phyloP scores from a whole-genome alignment of 2,329 filamentous ascomycete species.

The Chrysoporthe austroafricana region DNA sequence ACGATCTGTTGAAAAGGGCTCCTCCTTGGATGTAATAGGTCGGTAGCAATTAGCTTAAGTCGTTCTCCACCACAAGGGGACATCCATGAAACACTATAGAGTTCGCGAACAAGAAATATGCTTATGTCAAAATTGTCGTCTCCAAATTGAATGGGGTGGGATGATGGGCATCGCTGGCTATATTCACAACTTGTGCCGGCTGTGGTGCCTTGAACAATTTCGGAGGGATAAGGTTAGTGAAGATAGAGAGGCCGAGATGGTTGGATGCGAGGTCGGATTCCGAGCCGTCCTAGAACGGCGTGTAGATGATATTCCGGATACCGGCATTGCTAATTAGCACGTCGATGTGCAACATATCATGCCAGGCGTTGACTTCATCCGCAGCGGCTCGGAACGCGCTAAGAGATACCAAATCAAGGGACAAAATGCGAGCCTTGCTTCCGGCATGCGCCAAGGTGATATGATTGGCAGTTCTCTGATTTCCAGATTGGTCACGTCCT shows the following conservation, averaged over 20 bases:
- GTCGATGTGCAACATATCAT: constrained; percentile 5
- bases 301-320: too few relatives aligned
- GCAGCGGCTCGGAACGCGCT: constrained; percentile 14
- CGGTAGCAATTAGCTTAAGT: neutral
- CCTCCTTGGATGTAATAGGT: neutral
- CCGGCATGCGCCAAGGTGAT: too few relatives aligned
- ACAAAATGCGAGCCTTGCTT: neutral
- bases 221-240: neutral
- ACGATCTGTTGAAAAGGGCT: neutral
- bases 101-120: too few relatives aligned
- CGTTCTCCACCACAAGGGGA: neutral
- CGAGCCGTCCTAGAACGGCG: too few relatives aligned
- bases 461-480: too few relatives aligned
- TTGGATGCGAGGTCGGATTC: neutral
- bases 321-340: neutral
- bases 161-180: neutral
- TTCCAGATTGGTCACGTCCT: too few relatives aligned
- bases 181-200: too few relatives aligned
- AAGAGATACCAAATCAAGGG: constrained; percentile 14
- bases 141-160: neutral
- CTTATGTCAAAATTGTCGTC: neutral
- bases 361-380: constrained; percentile 8
- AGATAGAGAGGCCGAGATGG: neutral
- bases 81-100: neutral
- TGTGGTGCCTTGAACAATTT: too few relatives aligned